Percentiles rank a stretch among this genome's conserved stretches.
Conservation (phyloP, 1,284 basidiomycete species). For the Moniliella sp. region DNA sequence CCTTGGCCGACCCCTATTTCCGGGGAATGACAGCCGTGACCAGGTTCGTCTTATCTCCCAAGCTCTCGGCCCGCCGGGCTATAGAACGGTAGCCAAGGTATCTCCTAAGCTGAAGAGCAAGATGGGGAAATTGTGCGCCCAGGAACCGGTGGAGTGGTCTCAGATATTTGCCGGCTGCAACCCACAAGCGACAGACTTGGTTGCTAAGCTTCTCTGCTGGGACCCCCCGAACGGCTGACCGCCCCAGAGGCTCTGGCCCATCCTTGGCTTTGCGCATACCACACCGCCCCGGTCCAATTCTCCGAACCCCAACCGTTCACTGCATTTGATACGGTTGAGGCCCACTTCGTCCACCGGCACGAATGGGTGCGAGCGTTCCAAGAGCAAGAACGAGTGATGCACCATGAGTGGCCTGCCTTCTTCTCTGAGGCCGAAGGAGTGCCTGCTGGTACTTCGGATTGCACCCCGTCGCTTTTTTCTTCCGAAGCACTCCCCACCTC, state of each 20-base stretch:
- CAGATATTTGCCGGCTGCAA: slow-evolving; percentile 16
- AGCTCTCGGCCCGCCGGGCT: slow-evolving; percentile 21
- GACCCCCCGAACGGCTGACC: slow-evolving; percentile 25
- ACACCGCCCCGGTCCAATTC: too few species aligned
- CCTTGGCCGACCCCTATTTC: slow-evolving; percentile 24
- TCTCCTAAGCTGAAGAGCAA: slow-evolving; percentile 18
- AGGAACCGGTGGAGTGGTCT: slow-evolving; percentile 10
- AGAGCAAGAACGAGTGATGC: too few species aligned
- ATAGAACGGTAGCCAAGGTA: slow-evolving; percentile 22
- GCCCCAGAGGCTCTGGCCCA: slow-evolving; percentile 25
- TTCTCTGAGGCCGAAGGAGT: too few species aligned
- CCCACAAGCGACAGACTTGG: slow-evolving; percentile 20
- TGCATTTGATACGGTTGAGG: too few species aligned
- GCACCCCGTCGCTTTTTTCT: too few species aligned
- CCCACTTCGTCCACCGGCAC: too few species aligned
- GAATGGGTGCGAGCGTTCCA: too few species aligned
- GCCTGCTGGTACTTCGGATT: too few species aligned
- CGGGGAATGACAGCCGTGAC: slow-evolving; percentile 30
- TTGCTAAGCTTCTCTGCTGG: slow-evolving; percentile 23
- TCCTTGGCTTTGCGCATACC: slow-evolving; percentile 27
- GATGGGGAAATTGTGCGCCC: slow-evolving; percentile 17
- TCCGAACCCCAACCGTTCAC: too few species aligned
- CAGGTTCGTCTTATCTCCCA: slow-evolving; percentile 26
- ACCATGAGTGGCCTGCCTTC: too few species aligned
- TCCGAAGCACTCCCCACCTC: too few species aligned